Conservation (phyloP, 371 early-diverging fungal species). For the Dinochytrium kinnereticum region DNA sequence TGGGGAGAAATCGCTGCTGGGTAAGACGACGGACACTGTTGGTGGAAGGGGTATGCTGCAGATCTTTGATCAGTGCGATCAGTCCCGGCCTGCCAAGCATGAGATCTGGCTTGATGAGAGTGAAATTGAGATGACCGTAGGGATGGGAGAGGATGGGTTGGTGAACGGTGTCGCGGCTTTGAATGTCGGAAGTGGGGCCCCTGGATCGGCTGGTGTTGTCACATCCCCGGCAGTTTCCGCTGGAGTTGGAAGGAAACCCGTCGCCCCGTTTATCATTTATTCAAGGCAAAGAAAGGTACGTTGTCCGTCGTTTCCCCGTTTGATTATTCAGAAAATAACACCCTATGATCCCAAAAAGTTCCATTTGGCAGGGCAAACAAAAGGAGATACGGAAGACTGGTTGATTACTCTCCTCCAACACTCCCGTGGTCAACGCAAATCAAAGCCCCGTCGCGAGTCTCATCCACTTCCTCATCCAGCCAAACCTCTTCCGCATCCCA, state of each 20-base stretch:
- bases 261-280: slow-evolving; percentile 43
- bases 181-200: background rate
- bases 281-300: slow-evolving; percentile 46
- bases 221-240: background rate
- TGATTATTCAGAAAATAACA: too few species aligned
- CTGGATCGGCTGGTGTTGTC: background rate
- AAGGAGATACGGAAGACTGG: slow-evolving; percentile 54
- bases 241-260: slow-evolving; percentile 33
- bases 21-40: background rate
- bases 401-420: slow-evolving; percentile 27
- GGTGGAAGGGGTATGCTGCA: slow-evolving; percentile 20
- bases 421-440: slow-evolving; percentile 3
- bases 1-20: background rate
- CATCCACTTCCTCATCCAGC: slow-evolving; percentile 11
- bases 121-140: slow-evolving; percentile 30
- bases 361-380: slow-evolving; percentile 51
- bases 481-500: background rate
- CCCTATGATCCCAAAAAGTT: slow-evolving; percentile 38
- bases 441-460: background rate
- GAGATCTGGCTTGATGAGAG: slow-evolving; percentile 39
- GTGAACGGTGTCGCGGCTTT: background rate
- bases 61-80: slow-evolving; percentile 50
- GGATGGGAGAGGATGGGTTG: slow-evolving; percentile 5
- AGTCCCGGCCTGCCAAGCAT: slow-evolving; percentile 51
- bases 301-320: background rate